Percentiles rank a stretch among this genome's conserved stretches.
phyloP scores from a whole-genome alignment of 192 early-diverging fungal genomes.

The Coemansia sp. region DNA sequence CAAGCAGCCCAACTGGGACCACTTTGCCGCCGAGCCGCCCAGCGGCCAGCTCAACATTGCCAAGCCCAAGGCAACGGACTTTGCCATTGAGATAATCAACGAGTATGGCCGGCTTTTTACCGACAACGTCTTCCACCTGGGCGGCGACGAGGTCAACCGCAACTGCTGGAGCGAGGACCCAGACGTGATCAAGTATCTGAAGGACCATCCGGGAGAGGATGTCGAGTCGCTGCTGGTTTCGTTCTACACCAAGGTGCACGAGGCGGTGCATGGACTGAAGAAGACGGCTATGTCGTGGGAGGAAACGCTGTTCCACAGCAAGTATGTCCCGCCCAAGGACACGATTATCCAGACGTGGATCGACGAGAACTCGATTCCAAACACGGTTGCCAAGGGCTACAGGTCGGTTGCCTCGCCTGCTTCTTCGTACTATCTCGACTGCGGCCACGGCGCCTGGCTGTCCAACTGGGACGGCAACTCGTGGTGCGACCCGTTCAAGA shows the following conservation, averaged over 20 bases:
- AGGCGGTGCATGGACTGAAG: slow-evolving; percentile 42
- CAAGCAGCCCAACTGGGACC: slow-evolving; percentile 60
- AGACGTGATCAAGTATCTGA: slow-evolving; percentile 45
- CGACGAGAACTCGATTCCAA: slow-evolving; percentile 57
- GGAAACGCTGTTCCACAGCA: slow-evolving; percentile 62
- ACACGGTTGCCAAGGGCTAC: slow-evolving; percentile 61
- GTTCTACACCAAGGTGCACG: slow-evolving; percentile 58
- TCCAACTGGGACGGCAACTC: slow-evolving; percentile 62
- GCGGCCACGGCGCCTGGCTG: slow-evolving; percentile 74
- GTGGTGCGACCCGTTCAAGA: slow-evolving; percentile 75
- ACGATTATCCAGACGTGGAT: slow-evolving; percentile 72
- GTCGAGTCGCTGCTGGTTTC: slow-evolving; percentile 42
- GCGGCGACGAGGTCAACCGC: slow-evolving; percentile 72
- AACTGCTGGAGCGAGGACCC: slow-evolving; percentile 65
- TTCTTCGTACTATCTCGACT: slow-evolving; percentile 73
- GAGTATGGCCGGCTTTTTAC: slow-evolving; percentile 66
- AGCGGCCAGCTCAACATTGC: slow-evolving; percentile 80
- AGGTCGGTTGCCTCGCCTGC: slow-evolving; percentile 60
- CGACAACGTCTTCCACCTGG: slow-evolving; percentile 72
- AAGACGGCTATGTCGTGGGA: slow-evolving; percentile 78
- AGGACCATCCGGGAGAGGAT: slow-evolving; percentile 25
- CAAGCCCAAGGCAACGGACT: slow-evolving; percentile 59
- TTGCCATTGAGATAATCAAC: slow-evolving; percentile 62
- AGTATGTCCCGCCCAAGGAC: slow-evolving; percentile 59
- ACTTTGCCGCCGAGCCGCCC: slow-evolving; percentile 70